Conservation (phyloP, 768 basidiomycete species). For the Lactarius tabidus region DNA sequence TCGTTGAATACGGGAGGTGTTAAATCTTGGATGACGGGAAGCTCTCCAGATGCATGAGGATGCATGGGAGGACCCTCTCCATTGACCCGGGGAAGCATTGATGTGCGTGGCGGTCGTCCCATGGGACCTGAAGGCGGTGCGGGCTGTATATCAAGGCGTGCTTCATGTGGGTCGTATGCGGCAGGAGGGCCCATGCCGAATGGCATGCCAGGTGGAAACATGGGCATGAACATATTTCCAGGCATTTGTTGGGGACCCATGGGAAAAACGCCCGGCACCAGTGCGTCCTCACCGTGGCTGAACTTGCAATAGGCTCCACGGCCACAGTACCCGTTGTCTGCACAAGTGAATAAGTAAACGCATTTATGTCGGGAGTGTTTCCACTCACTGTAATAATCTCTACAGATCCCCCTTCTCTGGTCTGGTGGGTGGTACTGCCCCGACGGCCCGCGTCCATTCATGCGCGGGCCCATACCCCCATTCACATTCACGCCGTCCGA, state of each 20-base stretch:
- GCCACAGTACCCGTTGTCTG: constrained; percentile 89
- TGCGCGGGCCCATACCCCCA: constrained; percentile 27
- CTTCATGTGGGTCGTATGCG: constrained; percentile 73
- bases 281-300: constrained; percentile 88
- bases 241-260: constrained; percentile 43
- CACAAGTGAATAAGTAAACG: constrained; percentile 17
- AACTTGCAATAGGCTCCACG: constrained; percentile 87
- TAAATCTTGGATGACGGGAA: constrained; percentile 80
- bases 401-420: constrained; percentile 73
- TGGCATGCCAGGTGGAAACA: constrained; percentile 59
- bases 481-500: constrained; percentile 32
- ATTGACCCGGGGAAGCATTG: constrained; percentile 55
- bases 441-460: constrained; percentile 24
- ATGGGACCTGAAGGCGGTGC: constrained; percentile 30
- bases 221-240: constrained; percentile 58
- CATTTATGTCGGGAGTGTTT: constrained; percentile 5
- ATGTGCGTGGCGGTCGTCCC: constrained; percentile 47
- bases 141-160: constrained; percentile 75
- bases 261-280: constrained; percentile 66
- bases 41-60: constrained; percentile 55
- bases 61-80: constrained; percentile 38
- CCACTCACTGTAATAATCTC: constrained; percentile 86
- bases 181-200: constrained; percentile 47
- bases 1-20: constrained; percentile 50
- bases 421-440: constrained; percentile 63